These are phyloP conservation scores for Sporothrix luriei DNA, from an alignment of 2,329 filamentous ascomycete genomes.

Conservation along the genomic window DNA sequence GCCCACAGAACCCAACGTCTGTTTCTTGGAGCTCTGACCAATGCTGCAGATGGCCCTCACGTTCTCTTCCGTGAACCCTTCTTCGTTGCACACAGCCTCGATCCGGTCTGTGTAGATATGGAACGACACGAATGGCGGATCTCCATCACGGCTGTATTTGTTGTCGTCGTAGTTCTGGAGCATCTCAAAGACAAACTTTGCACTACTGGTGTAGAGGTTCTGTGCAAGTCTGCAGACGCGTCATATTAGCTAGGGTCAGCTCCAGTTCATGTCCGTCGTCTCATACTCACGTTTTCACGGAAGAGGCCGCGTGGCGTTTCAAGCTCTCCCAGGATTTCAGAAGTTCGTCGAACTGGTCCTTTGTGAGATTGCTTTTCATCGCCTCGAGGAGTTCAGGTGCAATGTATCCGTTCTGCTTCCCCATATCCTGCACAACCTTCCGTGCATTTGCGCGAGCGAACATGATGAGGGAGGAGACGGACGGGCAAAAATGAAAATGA, in stretches of 20 bases:
- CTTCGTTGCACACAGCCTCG: conserved; percentile 54
- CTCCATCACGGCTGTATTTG: conserved; percentile 41
- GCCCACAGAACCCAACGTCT: conserved; percentile 36
- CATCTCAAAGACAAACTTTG: background rate
- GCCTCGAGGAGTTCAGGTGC: background rate
- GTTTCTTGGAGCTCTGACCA: conserved; percentile 51
- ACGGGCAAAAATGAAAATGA: too few relatives aligned
- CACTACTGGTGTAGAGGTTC: conserved; percentile 37
- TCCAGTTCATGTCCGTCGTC: background rate
- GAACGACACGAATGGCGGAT: conserved; percentile 44
- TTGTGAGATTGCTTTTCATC: background rate
- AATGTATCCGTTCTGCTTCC: conserved; percentile 1
- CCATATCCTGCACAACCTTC: conserved; percentile 5
- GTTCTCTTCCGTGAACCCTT: conserved; percentile 49
- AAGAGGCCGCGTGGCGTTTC: conserved; percentile 26
- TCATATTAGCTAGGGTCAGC: background rate
- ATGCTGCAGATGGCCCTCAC: conserved; percentile 52
- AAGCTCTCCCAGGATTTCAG: background rate
- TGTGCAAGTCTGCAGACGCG: conserved; percentile 44
- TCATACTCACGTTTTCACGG: conserved; percentile 37
- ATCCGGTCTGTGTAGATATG: conserved; percentile 45
- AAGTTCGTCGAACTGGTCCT: background rate
- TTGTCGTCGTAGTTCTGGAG: conserved; percentile 58
- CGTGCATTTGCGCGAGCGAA: conserved; percentile 14
- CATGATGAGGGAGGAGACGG: conserved; percentile 9